Conservation (phyloP, 2,329 filamentous ascomycete genomes). For the Hymenoscyphus fructigenus region DNA sequence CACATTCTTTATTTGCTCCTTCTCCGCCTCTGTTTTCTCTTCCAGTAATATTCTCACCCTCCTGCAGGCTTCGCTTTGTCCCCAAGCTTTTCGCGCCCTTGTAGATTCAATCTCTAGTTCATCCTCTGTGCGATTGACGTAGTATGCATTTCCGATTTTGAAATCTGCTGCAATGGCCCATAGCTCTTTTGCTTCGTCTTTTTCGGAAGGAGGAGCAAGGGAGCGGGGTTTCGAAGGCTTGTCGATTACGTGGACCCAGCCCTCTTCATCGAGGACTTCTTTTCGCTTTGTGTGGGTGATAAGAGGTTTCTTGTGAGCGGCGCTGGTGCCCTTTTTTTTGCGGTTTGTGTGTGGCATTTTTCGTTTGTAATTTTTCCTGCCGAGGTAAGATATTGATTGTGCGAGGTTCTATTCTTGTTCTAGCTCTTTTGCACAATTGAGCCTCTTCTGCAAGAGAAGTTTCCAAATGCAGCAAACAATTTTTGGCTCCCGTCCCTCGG, state of each 20-base stretch:
- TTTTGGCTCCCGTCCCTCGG: neutral
- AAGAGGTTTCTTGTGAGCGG: conserved; percentile 11
- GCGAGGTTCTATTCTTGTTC: conserved; percentile 1
- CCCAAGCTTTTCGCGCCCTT: conserved; percentile 32
- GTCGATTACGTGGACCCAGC: conserved; percentile 38
- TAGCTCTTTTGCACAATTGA: neutral
- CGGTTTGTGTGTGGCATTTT: conserved; percentile 33
- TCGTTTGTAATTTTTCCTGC: neutral
- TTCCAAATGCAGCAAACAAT: neutral
- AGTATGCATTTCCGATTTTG: conserved; percentile 28
- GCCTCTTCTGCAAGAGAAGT: neutral
- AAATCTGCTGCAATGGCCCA: conserved; percentile 28
- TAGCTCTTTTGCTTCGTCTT: conserved; percentile 22
- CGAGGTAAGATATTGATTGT: neutral
- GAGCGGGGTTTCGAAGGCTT: conserved; percentile 18
- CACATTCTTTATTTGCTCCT: conserved; percentile 26
- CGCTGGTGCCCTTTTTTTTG: conserved; percentile 26
- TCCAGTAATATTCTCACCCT: conserved; percentile 22
- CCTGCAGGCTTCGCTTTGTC: conserved; percentile 23
- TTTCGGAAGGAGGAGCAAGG: conserved; percentile 10
- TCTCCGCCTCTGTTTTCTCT: conserved; percentile 14
- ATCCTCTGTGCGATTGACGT: conserved; percentile 32
- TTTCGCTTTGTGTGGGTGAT: conserved; percentile 33
- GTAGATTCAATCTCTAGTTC: conserved; percentile 32
- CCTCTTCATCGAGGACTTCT: conserved; percentile 34